phyloP scores from a whole-genome alignment of 108 stramenopile genomes.

The Discostella stelligeroides region DNA sequence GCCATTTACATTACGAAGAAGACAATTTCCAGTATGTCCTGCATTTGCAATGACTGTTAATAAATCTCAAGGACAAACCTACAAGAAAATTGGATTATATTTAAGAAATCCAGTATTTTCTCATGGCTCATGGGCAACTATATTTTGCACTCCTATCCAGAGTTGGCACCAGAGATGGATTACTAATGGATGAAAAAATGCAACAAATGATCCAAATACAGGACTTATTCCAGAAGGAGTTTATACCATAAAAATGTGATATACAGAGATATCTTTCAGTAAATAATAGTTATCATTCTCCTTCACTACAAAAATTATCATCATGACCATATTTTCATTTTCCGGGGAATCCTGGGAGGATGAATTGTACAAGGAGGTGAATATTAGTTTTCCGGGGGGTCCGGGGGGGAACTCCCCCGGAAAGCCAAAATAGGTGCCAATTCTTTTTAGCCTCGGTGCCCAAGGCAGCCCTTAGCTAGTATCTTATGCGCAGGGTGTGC shows the following conservation, averaged over 20 bases:
- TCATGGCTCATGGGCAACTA: too few species aligned
- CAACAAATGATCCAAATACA: neutral
- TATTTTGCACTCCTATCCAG: neutral
- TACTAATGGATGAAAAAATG: neutral
- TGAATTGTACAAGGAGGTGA: too few species aligned
- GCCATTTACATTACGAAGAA: slow-evolving; percentile 1
- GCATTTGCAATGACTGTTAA: neutral
- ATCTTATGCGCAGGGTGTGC: too few species aligned
- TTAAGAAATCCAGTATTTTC: neutral
- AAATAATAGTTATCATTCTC: neutral
- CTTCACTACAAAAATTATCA: too few species aligned
- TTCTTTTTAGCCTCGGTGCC: too few species aligned
- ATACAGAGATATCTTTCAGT: slow-evolving; percentile 6
- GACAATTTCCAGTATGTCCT: neutral
- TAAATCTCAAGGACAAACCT: slow-evolving; percentile 10
- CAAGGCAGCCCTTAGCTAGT: too few species aligned
- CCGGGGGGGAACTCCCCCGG: too few species aligned
- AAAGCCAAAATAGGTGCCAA: too few species aligned
- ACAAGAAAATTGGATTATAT: neutral
- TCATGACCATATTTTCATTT: too few species aligned
- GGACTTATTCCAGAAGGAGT: neutral
- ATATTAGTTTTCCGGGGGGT: too few species aligned
- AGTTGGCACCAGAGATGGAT: neutral
- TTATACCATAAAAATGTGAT: slow-evolving; percentile 8
- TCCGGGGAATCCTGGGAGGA: too few species aligned